Conservation (phyloP, 2,329 filamentous ascomycete species). For the Pseudocercospora ulei region DNA sequence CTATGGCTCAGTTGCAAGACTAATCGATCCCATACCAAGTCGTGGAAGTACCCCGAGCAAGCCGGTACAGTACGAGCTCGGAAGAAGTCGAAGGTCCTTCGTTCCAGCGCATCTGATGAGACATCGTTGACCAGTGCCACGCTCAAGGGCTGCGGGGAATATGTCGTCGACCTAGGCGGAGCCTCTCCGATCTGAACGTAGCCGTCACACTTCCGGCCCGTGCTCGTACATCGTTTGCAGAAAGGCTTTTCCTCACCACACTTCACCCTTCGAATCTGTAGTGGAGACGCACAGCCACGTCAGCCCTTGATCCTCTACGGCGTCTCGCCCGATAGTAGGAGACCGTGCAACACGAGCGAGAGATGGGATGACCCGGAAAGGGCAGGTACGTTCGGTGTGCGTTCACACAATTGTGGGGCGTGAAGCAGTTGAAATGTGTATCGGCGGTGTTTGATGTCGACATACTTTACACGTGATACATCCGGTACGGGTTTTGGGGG, state of each 20-base stretch:
- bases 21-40: conserved; percentile 28
- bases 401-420: conserved; percentile 11
- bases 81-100: conserved; percentile 30
- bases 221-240: conserved; percentile 47
- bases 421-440: conserved; percentile 6
- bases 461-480: conserved; percentile 25
- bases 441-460: conserved; percentile 7
- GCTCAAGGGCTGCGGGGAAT: conserved; percentile 16
- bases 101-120: conserved; percentile 25
- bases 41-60: conserved; percentile 30
- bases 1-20: conserved; percentile 30
- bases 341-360: conserved; percentile 1
- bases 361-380: conserved; percentile 9
- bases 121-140: conserved; percentile 22
- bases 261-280: conserved; percentile 49
- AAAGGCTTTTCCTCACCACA: conserved; percentile 49
- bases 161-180: conserved; percentile 10
- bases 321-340: conserved; percentile 1
- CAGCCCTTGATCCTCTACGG: conserved; percentile 1
- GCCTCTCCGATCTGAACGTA: conserved; percentile 34
- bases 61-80: conserved; percentile 25
- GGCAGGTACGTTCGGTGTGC: conserved; percentile 12
- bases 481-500: conserved; percentile 23
- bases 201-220: conserved; percentile 50
- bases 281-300: conserved; percentile 2